Percentiles rank a stretch among this genome's conserved stretches.
Conservation (phyloP, 1,139 yeast genomes). For the Debaryomycetaceae sp. region DNA sequence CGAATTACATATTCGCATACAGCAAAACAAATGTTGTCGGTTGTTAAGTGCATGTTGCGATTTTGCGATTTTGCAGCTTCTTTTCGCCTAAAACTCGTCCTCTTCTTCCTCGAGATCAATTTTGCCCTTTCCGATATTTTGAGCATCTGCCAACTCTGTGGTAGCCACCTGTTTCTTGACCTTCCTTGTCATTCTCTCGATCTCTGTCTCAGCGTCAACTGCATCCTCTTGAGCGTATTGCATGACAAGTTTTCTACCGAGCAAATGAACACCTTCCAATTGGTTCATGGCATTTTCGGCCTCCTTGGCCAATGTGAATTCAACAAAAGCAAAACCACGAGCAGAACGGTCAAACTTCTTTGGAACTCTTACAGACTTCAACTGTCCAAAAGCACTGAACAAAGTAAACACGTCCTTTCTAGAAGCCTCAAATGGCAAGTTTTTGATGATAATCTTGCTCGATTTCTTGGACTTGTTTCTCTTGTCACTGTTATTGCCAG, state of each 20-base stretch:
- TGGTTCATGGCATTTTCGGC: conserved; percentile 96
- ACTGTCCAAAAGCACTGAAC: conserved; percentile 90
- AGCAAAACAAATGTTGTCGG: too few relatives aligned
- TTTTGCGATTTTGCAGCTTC: too few relatives aligned
- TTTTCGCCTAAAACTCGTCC: conserved; percentile 10
- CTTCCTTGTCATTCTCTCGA: conserved; percentile 83
- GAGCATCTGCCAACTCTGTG: conserved; percentile 68
- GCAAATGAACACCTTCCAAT: conserved; percentile 91
- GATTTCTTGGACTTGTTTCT: conserved; percentile 39
- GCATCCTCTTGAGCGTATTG: conserved; percentile 87
- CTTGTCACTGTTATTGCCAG: conserved; percentile 17
- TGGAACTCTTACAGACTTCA: conserved; percentile 94
- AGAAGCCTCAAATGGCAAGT: conserved; percentile 94
- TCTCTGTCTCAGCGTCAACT: conserved; percentile 83
- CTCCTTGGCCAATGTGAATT: conserved; percentile 81
- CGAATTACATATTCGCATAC: too few relatives aligned
- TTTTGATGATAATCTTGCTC: conserved; percentile 86
- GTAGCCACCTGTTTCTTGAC: conserved; percentile 80
- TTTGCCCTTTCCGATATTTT: conserved; percentile 73
- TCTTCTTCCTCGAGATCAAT: conserved; percentile 65
- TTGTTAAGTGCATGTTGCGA: too few relatives aligned
- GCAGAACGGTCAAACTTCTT: conserved; percentile 93
- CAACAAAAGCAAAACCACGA: conserved; percentile 97
- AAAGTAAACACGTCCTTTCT: conserved; percentile 87
- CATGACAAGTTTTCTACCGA: conserved; percentile 95